phyloP scores from a whole-genome alignment of 345 rosid species.

The Eucalyptus polybractea region DNA sequence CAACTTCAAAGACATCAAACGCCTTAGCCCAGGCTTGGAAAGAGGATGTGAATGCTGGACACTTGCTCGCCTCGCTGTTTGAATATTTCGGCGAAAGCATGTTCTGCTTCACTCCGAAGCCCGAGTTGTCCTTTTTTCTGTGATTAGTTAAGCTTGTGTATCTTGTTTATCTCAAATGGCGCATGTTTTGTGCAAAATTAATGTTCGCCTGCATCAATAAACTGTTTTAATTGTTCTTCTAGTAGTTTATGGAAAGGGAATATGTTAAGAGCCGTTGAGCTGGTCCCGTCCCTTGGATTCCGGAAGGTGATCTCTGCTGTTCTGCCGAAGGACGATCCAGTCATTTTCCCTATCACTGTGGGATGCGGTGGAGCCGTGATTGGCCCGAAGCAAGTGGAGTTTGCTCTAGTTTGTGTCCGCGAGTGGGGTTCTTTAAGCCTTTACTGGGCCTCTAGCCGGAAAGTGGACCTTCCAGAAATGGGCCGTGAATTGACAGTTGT shows the following conservation, averaged over 20 bases:
- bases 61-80: conserved; percentile 34
- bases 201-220: background rate
- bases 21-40: conserved; percentile 56
- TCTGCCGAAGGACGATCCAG: background rate
- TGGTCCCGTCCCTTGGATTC: background rate
- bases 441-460: background rate
- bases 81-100: conserved; percentile 67
- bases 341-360: background rate
- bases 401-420: background rate
- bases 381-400: background rate
- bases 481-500: background rate
- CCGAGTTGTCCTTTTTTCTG: conserved; percentile 57
- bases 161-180: background rate
- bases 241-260: background rate
- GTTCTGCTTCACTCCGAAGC: conserved; percentile 44
- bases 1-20: conserved; percentile 17
- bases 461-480: background rate
- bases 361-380: background rate
- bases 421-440: background rate
- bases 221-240: background rate
- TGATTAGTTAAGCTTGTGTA: conserved; percentile 1
- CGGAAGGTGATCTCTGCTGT: background rate
- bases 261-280: background rate
- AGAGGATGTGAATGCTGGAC: conserved; percentile 45
- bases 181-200: background rate